Conservation (phyloP, 1,284 basidiomycete genomes). For the Heterobasidion annosum region DNA sequence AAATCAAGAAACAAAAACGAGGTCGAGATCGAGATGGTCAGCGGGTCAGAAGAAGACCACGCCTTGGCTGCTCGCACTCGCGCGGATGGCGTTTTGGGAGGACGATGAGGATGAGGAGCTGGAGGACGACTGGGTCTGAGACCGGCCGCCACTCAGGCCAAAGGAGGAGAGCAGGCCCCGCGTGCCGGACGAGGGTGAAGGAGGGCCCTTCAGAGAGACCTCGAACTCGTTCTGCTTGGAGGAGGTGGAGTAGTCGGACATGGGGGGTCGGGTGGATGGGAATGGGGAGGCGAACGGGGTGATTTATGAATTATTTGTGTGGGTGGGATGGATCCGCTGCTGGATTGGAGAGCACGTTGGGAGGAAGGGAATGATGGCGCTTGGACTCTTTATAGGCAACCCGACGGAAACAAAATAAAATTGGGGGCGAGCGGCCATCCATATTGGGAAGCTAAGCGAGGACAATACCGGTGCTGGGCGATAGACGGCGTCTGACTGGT, state of each 20-base stretch:
- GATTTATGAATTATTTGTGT: neutral
- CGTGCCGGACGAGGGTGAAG: neutral
- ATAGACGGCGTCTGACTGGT: no score
- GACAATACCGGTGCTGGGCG: no score
- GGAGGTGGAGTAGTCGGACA: slow-evolving; percentile 4
- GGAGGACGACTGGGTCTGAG: slow-evolving; percentile 7
- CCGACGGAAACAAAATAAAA: no score
- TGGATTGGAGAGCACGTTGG: no score
- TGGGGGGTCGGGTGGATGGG: neutral
- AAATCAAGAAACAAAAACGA: no score
- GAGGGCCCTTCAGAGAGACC: neutral
- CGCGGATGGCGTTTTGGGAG: slow-evolving; percentile 17
- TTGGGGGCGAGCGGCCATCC: no score
- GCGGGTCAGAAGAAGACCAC: slow-evolving; percentile 19
- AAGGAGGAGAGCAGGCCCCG: slow-evolving; percentile 10
- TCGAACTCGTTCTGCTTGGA: slow-evolving; percentile 15
- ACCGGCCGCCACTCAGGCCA: slow-evolving; percentile 7
- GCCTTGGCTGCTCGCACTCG: slow-evolving; percentile 16
- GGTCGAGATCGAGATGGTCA: neutral
- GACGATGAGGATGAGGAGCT: slow-evolving; percentile 10
- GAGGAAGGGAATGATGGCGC: no score
- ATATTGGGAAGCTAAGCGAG: no score
- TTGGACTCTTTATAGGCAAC: no score
- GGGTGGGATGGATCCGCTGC: no score
- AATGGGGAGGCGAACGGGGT: neutral